Evolutionary conservation across 78 protist genomes (phyloP).

Genomic region (Mastigamoeba balamuthi): DNA sequence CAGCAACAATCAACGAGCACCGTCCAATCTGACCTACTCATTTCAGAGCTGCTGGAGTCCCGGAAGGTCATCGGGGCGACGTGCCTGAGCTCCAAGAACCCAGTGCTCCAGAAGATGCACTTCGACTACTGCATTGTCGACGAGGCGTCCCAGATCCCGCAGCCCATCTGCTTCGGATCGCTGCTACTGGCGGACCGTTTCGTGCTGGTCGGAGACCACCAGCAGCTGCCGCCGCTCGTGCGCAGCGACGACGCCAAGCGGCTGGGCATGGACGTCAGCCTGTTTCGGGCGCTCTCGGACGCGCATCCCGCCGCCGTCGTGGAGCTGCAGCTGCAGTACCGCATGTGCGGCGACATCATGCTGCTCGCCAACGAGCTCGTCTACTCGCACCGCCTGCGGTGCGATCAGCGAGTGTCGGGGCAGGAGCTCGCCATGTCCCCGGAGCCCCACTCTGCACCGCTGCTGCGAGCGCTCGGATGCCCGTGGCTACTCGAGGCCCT

Average conservation of each 20-base stretch:
- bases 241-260: not conserved
- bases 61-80: slow-evolving; percentile 6
- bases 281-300: slow-evolving; percentile 24
- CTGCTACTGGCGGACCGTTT: slow-evolving; percentile 13
- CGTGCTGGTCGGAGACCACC: slow-evolving; percentile 68
- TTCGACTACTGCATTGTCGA: slow-evolving; percentile 59
- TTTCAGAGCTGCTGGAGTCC: not conserved
- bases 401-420: not conserved
- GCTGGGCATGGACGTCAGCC: not conserved
- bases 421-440: not conserved
- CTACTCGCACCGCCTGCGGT: not conserved
- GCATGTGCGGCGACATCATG: slow-evolving; percentile 39
- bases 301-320: slow-evolving; percentile 8
- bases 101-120: not conserved
- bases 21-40: not conserved
- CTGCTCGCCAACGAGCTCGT: slow-evolving; percentile 12
- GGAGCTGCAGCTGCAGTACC: slow-evolving; percentile 19
- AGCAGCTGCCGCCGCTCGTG: slow-evolving; percentile 42
- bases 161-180: slow-evolving; percentile 42
- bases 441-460: not conserved
- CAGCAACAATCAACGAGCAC: not conserved
- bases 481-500: not conserved
- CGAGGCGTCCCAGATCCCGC: slow-evolving; percentile 52
- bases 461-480: not conserved
- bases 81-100: not conserved